Evolutionary conservation across 2,329 filamentous ascomycete genomes (phyloP).

Genomic region (Alternaria sp.): DNA sequence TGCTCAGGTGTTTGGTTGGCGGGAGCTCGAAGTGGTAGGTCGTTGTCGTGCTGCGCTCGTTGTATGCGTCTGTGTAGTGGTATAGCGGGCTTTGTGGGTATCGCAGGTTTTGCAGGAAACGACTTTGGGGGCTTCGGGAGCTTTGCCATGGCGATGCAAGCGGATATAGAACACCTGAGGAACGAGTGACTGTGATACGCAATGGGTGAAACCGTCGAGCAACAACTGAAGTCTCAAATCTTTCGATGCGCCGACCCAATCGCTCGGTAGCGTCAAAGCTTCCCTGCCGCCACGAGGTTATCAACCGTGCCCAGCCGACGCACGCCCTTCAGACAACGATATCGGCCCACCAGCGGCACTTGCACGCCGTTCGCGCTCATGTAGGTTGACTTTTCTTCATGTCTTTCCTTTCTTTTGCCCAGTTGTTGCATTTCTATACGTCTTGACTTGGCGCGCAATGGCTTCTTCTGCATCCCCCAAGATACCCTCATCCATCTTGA

Average conservation of each 20-base stretch:
- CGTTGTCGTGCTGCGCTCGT: conserved; percentile 18
- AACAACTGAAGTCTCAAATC: conserved; percentile 22
- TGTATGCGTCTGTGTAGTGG: conserved; percentile 30
- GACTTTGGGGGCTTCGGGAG: conserved; percentile 40
- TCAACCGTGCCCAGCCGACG: conserved; percentile 38
- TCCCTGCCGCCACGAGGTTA: conserved; percentile 22
- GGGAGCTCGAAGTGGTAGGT: conserved; percentile 22
- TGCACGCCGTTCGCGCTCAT: conserved; percentile 12
- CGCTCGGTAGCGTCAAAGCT: conserved; percentile 26
- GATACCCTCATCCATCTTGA: conserved; percentile 57
- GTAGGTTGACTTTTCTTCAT: conserved; percentile 16
- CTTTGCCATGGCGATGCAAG: conserved; percentile 44
- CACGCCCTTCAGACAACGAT: conserved; percentile 32
- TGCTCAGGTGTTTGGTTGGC: conserved; percentile 27
- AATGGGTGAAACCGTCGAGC: conserved; percentile 26
- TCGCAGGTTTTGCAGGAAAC: conserved; percentile 29
- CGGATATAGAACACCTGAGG: conserved; percentile 8
- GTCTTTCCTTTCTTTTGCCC: not conserved
- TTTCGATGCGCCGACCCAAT: conserved; percentile 27
- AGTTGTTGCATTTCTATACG: conserved; percentile 5
- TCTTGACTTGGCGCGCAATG: conserved; percentile 25
- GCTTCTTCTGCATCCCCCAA: conserved; percentile 25
- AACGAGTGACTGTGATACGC: conserved; percentile 22
- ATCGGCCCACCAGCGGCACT: conserved; percentile 35
- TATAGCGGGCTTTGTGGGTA: conserved; percentile 29